These are phyloP conservation scores for Starmerella riodocensis DNA, from an alignment of 805 yeast species.

Conservation along the genomic window DNA sequence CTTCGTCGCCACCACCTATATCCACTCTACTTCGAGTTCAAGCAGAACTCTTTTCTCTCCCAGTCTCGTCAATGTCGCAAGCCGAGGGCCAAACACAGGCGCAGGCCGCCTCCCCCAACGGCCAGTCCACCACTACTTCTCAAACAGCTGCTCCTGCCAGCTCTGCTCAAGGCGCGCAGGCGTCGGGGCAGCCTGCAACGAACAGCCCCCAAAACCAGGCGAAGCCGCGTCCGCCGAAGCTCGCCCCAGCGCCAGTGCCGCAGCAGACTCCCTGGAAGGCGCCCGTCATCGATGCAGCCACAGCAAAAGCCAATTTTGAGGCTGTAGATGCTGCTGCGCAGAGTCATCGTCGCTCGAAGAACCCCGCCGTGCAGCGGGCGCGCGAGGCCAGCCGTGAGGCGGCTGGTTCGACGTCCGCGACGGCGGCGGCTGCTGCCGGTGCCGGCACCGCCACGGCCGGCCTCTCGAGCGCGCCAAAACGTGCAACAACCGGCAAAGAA, in stretches of 20 bases:
- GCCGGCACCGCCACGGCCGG: constrained; percentile 3
- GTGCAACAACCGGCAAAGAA: constrained; percentile 36
- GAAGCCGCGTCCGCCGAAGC: constrained; percentile 17
- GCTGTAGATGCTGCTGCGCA: constrained; percentile 12
- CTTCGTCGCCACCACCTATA: too few species aligned
- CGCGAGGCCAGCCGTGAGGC: constrained; percentile 4
- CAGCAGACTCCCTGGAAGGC: constrained; percentile 49
- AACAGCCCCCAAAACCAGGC: too few species aligned
- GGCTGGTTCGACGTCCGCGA: background rate
- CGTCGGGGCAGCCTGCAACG: too few species aligned
- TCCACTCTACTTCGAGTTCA: too few species aligned
- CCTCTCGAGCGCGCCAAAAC: constrained; percentile 7
- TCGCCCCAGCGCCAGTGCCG: constrained; percentile 59
- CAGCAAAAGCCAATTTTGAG: constrained; percentile 11
- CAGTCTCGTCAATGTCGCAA: background rate
- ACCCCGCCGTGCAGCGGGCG: constrained; percentile 1
- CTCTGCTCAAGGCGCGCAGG: too few species aligned
- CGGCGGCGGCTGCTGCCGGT: constrained; percentile 5
- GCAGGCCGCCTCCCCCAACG: constrained; percentile 5
- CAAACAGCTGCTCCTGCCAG: background rate
- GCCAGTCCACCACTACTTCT: background rate
- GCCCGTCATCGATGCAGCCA: constrained; percentile 12
- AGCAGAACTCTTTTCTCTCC: too few species aligned
- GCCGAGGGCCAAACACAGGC: constrained; percentile 2
- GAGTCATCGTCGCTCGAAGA: constrained; percentile 5